These are phyloP conservation scores for Jaltomata sinuosa DNA, from an alignment of 257 asterid genomes.

Conservation along the genomic window DNA sequence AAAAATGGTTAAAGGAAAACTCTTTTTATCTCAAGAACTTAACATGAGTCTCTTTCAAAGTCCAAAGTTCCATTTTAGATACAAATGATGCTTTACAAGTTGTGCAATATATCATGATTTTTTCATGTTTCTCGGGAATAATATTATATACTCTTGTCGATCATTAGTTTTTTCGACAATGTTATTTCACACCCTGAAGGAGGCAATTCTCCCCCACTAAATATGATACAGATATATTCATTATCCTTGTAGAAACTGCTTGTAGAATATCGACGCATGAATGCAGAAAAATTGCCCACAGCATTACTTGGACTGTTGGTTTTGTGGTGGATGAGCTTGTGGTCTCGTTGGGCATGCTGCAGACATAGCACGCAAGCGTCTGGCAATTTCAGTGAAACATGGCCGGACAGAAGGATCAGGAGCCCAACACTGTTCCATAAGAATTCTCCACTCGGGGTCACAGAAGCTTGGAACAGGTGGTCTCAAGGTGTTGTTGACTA, in stretches of 20 bases:
- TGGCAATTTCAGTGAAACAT: constrained; percentile 70
- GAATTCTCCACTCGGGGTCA: constrained; percentile 66
- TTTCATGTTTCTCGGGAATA: neutral
- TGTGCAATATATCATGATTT: neutral
- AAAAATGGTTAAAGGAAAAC: neutral
- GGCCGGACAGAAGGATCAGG: constrained; percentile 81
- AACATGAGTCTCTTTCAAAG: neutral
- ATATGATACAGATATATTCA: neutral
- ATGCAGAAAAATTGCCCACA: neutral
- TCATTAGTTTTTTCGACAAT: neutral
- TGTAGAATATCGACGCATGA: neutral
- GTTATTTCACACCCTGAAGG: neutral
- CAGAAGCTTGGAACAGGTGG: constrained; percentile 75
- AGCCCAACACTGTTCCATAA: constrained; percentile 98
- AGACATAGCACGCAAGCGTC: constrained; percentile 66
- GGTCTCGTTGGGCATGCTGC: constrained; percentile 38
- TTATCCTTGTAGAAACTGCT: neutral
- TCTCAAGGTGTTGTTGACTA: constrained; percentile 76
- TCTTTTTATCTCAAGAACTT: neutral
- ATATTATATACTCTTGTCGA: constrained; percentile 5
- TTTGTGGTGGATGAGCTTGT: constrained; percentile 28
- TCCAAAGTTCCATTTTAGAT: neutral
- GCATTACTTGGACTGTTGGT: constrained; percentile 35
- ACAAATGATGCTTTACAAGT: constrained; percentile 5
- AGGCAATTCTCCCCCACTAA: neutral